Percentiles rank a stretch among this genome's conserved stretches.
These are phyloP conservation scores for Gaeumannomyces sp. DNA, from an alignment of 2,329 filamentous ascomycete species.

Conservation along the genomic window DNA sequence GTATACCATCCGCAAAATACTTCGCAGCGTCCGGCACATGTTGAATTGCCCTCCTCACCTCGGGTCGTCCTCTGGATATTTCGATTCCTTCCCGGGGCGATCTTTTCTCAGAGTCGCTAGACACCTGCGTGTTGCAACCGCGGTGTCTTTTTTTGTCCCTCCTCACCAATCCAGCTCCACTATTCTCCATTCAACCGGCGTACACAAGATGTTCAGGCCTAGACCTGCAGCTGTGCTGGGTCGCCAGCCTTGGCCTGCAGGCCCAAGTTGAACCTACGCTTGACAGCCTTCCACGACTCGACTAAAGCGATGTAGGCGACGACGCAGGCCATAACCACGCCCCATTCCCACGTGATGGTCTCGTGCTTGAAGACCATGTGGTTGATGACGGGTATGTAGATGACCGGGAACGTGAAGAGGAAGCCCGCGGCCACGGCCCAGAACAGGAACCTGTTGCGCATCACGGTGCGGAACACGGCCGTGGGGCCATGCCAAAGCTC, in stretches of 20 bases:
- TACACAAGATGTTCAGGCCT: neutral
- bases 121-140: neutral
- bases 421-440: slow-evolving; percentile 36
- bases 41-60: slow-evolving; percentile 1
- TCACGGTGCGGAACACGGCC: slow-evolving; percentile 54
- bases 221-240: neutral
- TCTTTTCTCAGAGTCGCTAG: neutral
- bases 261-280: slow-evolving; percentile 33
- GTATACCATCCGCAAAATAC: neutral
- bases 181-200: neutral
- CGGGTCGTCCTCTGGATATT: neutral
- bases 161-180: neutral
- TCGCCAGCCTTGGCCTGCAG: neutral
- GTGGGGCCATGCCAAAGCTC: slow-evolving; percentile 37
- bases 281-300: slow-evolving; percentile 61
- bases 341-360: slow-evolving; percentile 61
- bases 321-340: slow-evolving; percentile 52
- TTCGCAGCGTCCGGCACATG: slow-evolving; percentile 1
- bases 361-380: slow-evolving; percentile 42
- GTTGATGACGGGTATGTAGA: slow-evolving; percentile 46
- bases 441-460: slow-evolving; percentile 58
- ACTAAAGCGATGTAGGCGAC: slow-evolving; percentile 54
- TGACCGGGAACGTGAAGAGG: slow-evolving; percentile 27
- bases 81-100: neutral
- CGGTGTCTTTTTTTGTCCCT: neutral